These are phyloP conservation scores for Colletotrichum godetiae DNA, from an alignment of 2,329 filamentous ascomycete species.

Conservation along the genomic window DNA sequence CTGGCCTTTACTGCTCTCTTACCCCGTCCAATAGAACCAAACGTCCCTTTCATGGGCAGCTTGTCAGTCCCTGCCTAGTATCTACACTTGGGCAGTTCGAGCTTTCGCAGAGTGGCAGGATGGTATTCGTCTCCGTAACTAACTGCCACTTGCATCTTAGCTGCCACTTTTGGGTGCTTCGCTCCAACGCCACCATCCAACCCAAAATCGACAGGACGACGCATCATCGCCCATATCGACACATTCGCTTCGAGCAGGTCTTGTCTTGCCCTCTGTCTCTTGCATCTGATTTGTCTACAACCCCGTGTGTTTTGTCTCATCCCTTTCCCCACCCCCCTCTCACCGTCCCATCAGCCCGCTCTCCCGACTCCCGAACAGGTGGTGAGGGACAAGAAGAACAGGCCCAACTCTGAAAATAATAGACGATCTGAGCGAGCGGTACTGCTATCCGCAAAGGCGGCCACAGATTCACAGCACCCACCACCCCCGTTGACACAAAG, in stretches of 20 bases:
- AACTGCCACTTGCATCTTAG: conserved; percentile 1
- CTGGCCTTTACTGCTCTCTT: neutral
- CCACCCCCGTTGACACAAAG: neutral
- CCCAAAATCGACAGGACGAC: neutral
- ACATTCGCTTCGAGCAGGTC: neutral
- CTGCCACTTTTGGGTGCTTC: conserved; percentile 5
- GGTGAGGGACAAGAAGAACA: neutral
- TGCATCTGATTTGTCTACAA: conserved; percentile 11
- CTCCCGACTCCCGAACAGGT: conserved; percentile 4
- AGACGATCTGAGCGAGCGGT: conserved; percentile 8
- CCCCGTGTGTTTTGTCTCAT: conserved; percentile 18
- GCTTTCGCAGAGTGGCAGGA: neutral
- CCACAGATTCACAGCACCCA: neutral
- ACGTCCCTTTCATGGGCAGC: neutral
- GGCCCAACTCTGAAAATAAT: neutral
- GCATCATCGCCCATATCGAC: conserved; percentile 12
- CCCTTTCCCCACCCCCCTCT: neutral
- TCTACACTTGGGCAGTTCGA: neutral
- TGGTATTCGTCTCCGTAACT: neutral
- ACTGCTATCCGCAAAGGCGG: neutral
- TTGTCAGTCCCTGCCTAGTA: neutral
- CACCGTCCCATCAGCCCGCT: neutral
- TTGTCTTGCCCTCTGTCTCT: conserved; percentile 13
- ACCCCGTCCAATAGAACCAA: neutral
- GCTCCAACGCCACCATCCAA: neutral